Percentiles rank a stretch among this genome's conserved stretches.
Conservation (phyloP, 441 rosid genomes). For the Lepidium campestre region DNA sequence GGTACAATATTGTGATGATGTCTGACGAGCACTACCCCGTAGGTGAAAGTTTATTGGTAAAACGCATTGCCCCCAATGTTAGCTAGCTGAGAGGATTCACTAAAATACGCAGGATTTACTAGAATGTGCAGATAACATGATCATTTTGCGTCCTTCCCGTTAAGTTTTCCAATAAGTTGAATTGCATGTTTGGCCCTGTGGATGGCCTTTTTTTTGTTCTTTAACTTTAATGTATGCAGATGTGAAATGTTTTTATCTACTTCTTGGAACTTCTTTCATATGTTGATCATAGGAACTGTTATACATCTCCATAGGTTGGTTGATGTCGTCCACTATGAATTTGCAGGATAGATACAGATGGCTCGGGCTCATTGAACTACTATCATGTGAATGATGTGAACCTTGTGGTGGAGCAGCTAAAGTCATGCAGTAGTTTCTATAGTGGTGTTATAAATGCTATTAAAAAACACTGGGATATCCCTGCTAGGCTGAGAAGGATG, state of each 20-base stretch:
- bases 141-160: not conserved
- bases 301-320: constrained; percentile 17
- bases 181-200: constrained; percentile 8
- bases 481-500: constrained; percentile 33
- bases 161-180: not conserved
- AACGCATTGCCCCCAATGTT: not conserved
- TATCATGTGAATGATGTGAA: constrained; percentile 60
- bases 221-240: not conserved
- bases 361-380: constrained; percentile 43
- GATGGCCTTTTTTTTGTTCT: constrained; percentile 1
- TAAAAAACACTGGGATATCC: constrained; percentile 52
- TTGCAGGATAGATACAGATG: constrained; percentile 79
- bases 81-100: not conserved
- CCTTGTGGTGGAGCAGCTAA: constrained; percentile 55
- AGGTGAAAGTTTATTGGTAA: not conserved
- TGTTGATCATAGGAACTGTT: constrained; percentile 8
- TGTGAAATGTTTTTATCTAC: constrained; percentile 1
- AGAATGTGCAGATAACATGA: not conserved
- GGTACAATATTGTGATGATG: not conserved
- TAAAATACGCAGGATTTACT: not conserved
- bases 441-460: constrained; percentile 55
- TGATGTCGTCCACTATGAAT: constrained; percentile 17
- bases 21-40: not conserved
- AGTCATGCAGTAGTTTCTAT: constrained; percentile 46
- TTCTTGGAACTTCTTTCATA: not conserved